phyloP scores from a whole-genome alignment of 1,284 basidiomycete genomes.

The Rhodotorula sp. region DNA sequence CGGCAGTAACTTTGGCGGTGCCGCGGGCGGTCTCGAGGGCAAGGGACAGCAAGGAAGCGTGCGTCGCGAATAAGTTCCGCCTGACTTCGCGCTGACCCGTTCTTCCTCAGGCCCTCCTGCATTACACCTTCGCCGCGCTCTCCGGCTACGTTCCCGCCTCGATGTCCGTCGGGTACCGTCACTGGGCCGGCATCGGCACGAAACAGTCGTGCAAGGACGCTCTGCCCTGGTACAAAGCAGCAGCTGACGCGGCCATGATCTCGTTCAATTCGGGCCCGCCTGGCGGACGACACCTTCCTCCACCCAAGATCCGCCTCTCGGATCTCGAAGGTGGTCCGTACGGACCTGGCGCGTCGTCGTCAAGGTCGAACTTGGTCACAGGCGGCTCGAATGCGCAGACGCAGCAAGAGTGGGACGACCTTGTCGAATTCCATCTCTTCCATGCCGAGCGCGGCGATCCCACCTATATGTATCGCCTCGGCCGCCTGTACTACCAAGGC shows the following conservation, averaged over 20 bases:
- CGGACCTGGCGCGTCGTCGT: conserved; percentile 77
- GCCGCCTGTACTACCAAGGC: conserved; percentile 90
- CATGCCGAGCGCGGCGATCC: conserved; percentile 79
- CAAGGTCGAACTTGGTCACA: conserved; percentile 15
- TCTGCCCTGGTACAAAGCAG: conserved; percentile 79
- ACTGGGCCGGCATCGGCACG: conserved; percentile 91
- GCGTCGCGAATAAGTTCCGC: conserved; percentile 16
- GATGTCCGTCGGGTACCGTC: conserved; percentile 90
- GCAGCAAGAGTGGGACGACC: conserved; percentile 45
- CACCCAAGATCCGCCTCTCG: conserved; percentile 76
- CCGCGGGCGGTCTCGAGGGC: conserved; percentile 57
- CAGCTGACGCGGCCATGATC: conserved; percentile 75
- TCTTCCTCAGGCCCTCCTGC: conserved; percentile 68
- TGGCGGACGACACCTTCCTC: conserved; percentile 80
- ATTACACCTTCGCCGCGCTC: conserved; percentile 89
- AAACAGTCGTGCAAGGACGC: conserved; percentile 71
- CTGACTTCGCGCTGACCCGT: background rate
- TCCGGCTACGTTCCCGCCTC: conserved; percentile 81
- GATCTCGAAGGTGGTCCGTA: conserved; percentile 89
- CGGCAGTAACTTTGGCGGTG: conserved; percentile 57
- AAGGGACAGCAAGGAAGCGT: conserved; percentile 55
- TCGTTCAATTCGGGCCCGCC: conserved; percentile 81
- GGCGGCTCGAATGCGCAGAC: conserved; percentile 36
- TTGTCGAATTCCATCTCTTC: conserved; percentile 55
- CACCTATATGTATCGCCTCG: conserved; percentile 79